phyloP scores from a whole-genome alignment of 495 filamentous ascomycete species.

The Penicillium maclennaniae region DNA sequence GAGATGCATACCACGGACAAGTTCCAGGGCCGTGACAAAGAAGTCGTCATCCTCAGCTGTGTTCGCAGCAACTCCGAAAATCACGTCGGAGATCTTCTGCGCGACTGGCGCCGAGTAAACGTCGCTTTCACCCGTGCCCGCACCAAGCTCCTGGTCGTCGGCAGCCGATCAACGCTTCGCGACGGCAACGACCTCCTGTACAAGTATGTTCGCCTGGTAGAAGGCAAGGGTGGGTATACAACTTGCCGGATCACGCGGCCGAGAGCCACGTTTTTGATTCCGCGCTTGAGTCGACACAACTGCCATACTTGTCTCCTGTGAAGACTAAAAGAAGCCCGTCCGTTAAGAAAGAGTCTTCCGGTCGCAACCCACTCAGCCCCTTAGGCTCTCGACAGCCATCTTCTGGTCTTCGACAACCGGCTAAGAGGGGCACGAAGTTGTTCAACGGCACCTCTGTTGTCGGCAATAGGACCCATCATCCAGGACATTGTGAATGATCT shows the following conservation, averaged over 20 bases:
- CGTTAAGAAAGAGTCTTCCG: constrained; percentile 9
- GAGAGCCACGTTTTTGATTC: constrained; percentile 65
- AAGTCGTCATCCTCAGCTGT: constrained; percentile 77
- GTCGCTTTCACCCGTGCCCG: constrained; percentile 91
- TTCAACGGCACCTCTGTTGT: constrained; percentile 34
- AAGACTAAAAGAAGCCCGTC: constrained; percentile 17
- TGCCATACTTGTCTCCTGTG: constrained; percentile 16
- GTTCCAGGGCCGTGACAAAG: constrained; percentile 95
- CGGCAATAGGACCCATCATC: constrained; percentile 46
- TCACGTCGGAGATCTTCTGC: constrained; percentile 79
- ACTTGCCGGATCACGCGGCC: constrained; percentile 59
- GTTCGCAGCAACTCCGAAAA: constrained; percentile 81
- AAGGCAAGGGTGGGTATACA: constrained; percentile 68
- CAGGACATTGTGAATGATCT: constrained; percentile 54
- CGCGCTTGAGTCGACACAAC: constrained; percentile 15
- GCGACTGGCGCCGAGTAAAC: constrained; percentile 91
- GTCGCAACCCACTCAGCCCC: constrained; percentile 37
- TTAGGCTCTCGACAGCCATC: constrained; percentile 24
- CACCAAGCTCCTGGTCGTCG: constrained; percentile 83
- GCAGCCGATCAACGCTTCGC: constrained; percentile 68
- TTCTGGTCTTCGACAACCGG: constrained; percentile 29
- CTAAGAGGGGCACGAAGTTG: constrained; percentile 37
- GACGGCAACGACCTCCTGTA: constrained; percentile 72
- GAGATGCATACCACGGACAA: constrained; percentile 97
- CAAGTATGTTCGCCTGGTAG: constrained; percentile 71